A percentile compares a stretch with the other conserved stretches of the same genome.
Evolutionary conservation across 2,329 filamentous ascomycete species (phyloP).

Genomic region (Penicillium sp.): DNA sequence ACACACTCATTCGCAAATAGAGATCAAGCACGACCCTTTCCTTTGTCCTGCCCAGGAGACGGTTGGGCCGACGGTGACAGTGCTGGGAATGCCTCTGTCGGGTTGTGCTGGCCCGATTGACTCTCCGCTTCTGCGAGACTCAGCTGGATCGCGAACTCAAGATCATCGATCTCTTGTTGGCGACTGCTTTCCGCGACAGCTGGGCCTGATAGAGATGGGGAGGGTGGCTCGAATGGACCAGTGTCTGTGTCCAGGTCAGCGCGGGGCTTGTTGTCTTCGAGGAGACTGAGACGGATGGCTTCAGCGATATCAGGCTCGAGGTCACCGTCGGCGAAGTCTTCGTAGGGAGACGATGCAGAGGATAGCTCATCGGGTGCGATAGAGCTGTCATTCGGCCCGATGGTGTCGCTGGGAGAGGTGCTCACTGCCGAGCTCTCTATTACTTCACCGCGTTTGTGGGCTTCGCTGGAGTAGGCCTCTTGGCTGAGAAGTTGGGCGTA

Average conservation of each 20-base stretch:
- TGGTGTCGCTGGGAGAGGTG: constrained; percentile 33
- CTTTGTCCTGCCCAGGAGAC: no score
- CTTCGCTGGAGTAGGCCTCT: constrained; percentile 48
- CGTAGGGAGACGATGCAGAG: constrained; percentile 30
- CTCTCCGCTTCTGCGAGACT: constrained; percentile 54
- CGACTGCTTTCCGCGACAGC: constrained; percentile 29
- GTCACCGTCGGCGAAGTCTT: constrained; percentile 40
- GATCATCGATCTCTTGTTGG: constrained; percentile 46
- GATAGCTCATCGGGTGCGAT: no score
- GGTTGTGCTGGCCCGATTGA: no score
- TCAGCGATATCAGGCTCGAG: constrained; percentile 54
- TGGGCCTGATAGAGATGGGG: no score
- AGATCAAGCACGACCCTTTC: no score
- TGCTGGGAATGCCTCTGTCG: constrained; percentile 30
- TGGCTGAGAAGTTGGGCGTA: constrained; percentile 57
- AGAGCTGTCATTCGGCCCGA: no score
- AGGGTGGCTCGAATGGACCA: no score
- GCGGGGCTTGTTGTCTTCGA: constrained; percentile 29
- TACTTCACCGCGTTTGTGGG: constrained; percentile 32
- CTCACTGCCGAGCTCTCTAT: constrained; percentile 33
- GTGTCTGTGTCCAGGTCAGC: no score
- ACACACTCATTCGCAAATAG: no score
- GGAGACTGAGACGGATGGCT: constrained; percentile 50
- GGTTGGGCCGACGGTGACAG: constrained; percentile 22
- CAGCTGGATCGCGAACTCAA: constrained; percentile 55